Percentiles rank a stretch among this genome's conserved stretches.
Evolutionary conservation across 768 basidiomycete genomes (phyloP).

Genomic region (Mycena galericulata): DNA sequence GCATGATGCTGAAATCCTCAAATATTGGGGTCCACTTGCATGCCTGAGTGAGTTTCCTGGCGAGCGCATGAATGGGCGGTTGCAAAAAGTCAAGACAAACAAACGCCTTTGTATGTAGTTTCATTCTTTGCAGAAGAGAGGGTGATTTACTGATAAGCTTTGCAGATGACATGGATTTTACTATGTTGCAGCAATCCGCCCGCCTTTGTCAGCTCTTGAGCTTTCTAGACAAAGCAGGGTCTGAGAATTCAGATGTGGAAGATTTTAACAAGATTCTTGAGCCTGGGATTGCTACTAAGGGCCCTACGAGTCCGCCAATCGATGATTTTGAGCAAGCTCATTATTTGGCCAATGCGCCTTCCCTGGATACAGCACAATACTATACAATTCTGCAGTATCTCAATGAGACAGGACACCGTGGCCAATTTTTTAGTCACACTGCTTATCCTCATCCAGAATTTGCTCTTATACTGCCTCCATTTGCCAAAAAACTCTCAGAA

Average conservation of each 20-base stretch:
- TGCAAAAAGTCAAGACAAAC: slow-evolving; percentile 25
- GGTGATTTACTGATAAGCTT: background rate
- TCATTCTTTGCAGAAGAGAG: background rate
- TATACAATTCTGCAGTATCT: background rate
- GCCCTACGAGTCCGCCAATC: background rate
- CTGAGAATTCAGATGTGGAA: background rate
- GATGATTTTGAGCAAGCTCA: background rate
- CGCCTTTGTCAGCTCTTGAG: slow-evolving; percentile 8
- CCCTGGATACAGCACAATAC: background rate
- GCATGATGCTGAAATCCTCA: slow-evolving; percentile 20
- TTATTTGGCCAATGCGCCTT: background rate
- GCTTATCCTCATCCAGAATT: background rate
- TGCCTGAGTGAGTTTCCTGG: slow-evolving; percentile 31
- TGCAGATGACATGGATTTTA: slow-evolving; percentile 23
- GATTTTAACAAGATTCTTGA: background rate
- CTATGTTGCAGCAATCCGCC: slow-evolving; percentile 16
- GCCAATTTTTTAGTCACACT: background rate
- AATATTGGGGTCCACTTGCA: slow-evolving; percentile 34
- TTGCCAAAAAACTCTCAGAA: background rate
- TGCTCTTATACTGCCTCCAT: slow-evolving; percentile 1
- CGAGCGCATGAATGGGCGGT: slow-evolving; percentile 29
- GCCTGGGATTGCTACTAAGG: background rate
- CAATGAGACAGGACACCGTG: background rate
- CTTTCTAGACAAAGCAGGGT: background rate
- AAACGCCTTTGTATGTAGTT: slow-evolving; percentile 1